phyloP scores from a whole-genome alignment of 2,329 filamentous ascomycete genomes.

The Dactylellina leptospora region DNA sequence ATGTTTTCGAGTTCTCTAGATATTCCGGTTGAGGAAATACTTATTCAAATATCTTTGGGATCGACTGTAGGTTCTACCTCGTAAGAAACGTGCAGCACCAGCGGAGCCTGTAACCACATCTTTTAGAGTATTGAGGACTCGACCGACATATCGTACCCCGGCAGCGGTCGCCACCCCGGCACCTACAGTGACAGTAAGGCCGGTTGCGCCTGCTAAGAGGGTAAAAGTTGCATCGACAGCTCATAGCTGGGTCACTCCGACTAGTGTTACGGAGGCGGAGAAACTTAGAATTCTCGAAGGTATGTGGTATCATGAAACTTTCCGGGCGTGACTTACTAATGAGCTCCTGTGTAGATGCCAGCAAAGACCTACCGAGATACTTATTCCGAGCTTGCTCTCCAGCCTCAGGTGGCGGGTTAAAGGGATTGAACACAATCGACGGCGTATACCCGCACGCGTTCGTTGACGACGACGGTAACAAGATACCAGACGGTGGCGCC shows the following conservation, averaged over 20 bases:
- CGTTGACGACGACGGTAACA: constrained; percentile 27
- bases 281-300: constrained; percentile 38
- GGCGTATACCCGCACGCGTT: constrained; percentile 48
- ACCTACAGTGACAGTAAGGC: not conserved
- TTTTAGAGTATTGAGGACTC: constrained; percentile 26
- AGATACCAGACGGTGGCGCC: constrained; percentile 21
- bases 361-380: constrained; percentile 42
- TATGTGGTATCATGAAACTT: not conserved
- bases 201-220: too few relatives aligned
- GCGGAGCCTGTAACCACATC: constrained; percentile 11
- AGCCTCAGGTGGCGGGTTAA: constrained; percentile 34
- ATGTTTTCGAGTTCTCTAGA: not conserved
- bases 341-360: constrained; percentile 27
- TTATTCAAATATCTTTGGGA: constrained; percentile 7
- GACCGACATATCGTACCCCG: constrained; percentile 2
- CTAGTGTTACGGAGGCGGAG: not conserved
- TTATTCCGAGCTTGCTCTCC: constrained; percentile 47
- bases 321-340: not conserved
- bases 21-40: constrained; percentile 3
- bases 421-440: constrained; percentile 43
- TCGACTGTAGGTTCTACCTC: constrained; percentile 21
- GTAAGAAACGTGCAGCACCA: constrained; percentile 16
- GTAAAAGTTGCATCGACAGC: not conserved
- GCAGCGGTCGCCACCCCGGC: not conserved
- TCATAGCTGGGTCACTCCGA: not conserved